Conservation (phyloP, 495 filamentous ascomycete species). For the Aspergillus heteromorphus region DNA sequence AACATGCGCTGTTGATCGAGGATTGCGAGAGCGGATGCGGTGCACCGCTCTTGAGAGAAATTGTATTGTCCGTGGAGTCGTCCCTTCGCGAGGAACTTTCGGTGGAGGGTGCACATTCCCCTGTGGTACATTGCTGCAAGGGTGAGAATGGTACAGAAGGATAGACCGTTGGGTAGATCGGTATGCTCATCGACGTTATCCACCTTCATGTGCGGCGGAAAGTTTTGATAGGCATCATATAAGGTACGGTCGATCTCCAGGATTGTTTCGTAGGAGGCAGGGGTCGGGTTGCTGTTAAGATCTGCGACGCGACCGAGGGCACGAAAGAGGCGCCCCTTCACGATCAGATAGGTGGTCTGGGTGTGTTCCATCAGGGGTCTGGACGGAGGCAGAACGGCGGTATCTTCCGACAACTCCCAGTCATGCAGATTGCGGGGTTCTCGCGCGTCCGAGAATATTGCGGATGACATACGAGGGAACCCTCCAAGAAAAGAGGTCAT, state of each 20-base stretch:
- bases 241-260: neutral
- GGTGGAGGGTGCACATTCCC: conserved; percentile 8
- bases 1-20: neutral
- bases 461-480: conserved; percentile 29
- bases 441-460: conserved; percentile 28
- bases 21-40: conserved; percentile 4
- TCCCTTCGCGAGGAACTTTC: neutral
- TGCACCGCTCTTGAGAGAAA: conserved; percentile 1
- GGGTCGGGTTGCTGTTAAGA: neutral
- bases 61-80: neutral
- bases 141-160: neutral
- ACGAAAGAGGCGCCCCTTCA: conserved; percentile 5
- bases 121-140: conserved; percentile 9
- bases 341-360: conserved; percentile 6
- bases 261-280: neutral
- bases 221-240: neutral
- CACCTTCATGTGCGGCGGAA: conserved; percentile 6
- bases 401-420: conserved; percentile 24
- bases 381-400: conserved; percentile 16
- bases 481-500: conserved; percentile 37
- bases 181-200: neutral
- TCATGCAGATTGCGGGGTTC: conserved; percentile 36
- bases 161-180: neutral
- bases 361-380: conserved; percentile 18
- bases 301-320: conserved; percentile 6